These are phyloP conservation scores for Fusarium tanahbumbuense DNA, from an alignment of 2,329 filamentous ascomycete genomes.

Conservation along the genomic window DNA sequence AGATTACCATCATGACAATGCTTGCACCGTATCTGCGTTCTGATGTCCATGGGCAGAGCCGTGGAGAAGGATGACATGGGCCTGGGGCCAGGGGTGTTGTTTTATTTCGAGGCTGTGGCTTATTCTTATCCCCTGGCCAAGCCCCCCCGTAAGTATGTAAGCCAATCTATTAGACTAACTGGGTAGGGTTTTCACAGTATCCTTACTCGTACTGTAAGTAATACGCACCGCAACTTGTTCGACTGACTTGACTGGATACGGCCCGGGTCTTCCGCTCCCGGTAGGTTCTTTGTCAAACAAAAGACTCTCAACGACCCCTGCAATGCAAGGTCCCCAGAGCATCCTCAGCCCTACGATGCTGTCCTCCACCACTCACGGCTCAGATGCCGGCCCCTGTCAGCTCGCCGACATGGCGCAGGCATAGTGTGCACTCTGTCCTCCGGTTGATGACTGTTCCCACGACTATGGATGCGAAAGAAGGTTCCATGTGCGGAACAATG, in stretches of 20 bases:
- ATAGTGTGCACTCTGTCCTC: neutral
- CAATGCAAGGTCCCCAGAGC: slow-evolving; percentile 28
- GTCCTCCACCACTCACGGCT: slow-evolving; percentile 33
- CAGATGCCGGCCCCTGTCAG: slow-evolving; percentile 34
- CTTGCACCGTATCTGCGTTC: neutral
- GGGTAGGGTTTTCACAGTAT: neutral
- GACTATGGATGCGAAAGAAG: slow-evolving; percentile 20
- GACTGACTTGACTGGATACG: slow-evolving; percentile 22
- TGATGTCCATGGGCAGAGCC: slow-evolving; percentile 18
- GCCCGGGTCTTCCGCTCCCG: slow-evolving; percentile 33
- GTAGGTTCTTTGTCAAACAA: slow-evolving; percentile 5
- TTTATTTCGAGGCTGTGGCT: slow-evolving; percentile 40
- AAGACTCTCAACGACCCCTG: slow-evolving; percentile 14
- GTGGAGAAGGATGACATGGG: slow-evolving; percentile 16
- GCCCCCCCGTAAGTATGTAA: slow-evolving; percentile 25
- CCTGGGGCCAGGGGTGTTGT: slow-evolving; percentile 23
- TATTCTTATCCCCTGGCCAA: slow-evolving; percentile 32
- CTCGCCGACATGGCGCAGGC: slow-evolving; percentile 42
- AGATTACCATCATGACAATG: neutral
- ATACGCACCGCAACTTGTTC: slow-evolving; percentile 21
- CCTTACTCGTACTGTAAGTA: slow-evolving; percentile 1
- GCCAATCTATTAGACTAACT: slow-evolving; percentile 6
- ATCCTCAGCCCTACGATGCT: slow-evolving; percentile 38
- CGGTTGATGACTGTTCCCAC: slow-evolving; percentile 24
- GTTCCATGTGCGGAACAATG: slow-evolving; percentile 32